These are phyloP conservation scores for Lachancea waltii DNA, from an alignment of 805 yeast species.

Conservation along the genomic window DNA sequence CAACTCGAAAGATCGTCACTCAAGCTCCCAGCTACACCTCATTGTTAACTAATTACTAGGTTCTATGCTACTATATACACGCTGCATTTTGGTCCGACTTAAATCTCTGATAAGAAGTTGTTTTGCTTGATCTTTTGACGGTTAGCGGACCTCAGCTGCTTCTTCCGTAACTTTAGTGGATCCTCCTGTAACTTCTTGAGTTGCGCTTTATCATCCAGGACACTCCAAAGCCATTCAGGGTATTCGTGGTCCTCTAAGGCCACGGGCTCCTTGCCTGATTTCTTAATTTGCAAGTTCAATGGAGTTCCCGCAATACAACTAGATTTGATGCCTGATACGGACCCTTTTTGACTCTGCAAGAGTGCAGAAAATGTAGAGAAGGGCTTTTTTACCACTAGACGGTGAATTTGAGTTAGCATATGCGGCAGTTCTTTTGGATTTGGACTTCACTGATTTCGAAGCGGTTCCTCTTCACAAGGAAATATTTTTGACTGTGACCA, in stretches of 20 bases:
- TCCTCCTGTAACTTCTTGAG: constrained; percentile 48
- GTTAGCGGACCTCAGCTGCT: constrained; percentile 60
- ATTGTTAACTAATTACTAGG: not conserved
- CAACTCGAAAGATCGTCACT: too few relatives aligned
- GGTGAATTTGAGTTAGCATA: not conserved
- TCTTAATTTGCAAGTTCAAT: constrained; percentile 64
- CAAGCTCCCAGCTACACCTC: too few relatives aligned
- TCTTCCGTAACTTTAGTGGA: constrained; percentile 63
- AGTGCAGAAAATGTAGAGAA: constrained; percentile 5
- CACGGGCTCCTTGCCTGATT: constrained; percentile 78
- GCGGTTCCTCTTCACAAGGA: too few relatives aligned
- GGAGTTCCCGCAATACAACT: constrained; percentile 68
- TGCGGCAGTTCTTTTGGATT: too few relatives aligned
- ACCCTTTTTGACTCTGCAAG: constrained; percentile 5
- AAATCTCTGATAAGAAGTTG: constrained; percentile 66
- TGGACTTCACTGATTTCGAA: too few relatives aligned
- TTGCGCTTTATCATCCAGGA: constrained; percentile 63
- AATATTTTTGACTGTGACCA: too few relatives aligned
- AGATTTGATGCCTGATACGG: constrained; percentile 27
- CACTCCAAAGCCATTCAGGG: constrained; percentile 92
- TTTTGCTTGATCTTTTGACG: constrained; percentile 65
- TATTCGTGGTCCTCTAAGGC: constrained; percentile 85
- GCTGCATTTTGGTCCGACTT: constrained; percentile 3
- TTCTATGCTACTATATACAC: constrained; percentile 5
- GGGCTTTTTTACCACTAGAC: not conserved